Evolutionary conservation across 495 filamentous ascomycete species (phyloP).

Genomic region (Xylaria flabelliformis): DNA sequence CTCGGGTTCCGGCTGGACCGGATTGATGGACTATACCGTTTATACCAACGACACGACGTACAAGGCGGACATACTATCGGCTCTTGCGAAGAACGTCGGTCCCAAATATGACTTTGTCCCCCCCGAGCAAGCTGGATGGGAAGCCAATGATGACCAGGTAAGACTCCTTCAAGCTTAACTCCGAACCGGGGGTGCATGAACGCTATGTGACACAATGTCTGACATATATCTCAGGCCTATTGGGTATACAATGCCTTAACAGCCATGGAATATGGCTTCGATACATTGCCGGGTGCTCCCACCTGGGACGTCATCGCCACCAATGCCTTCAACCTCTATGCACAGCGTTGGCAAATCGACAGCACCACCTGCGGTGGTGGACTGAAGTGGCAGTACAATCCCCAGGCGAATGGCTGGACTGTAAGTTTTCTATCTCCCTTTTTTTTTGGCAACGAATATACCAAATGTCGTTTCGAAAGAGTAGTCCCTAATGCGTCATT

Average conservation of each 20-base stretch:
- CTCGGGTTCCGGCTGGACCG: slow-evolving; percentile 74
- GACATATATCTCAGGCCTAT: slow-evolving; percentile 50
- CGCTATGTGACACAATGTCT: slow-evolving; percentile 10
- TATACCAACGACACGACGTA: slow-evolving; percentile 79
- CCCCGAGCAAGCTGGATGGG: slow-evolving; percentile 74
- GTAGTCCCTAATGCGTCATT: background rate
- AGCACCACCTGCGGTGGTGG: slow-evolving; percentile 77
- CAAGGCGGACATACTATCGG: slow-evolving; percentile 70
- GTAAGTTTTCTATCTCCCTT: background rate
- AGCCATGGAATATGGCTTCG: slow-evolving; percentile 76
- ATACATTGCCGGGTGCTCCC: slow-evolving; percentile 44
- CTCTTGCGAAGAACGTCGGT: slow-evolving; percentile 73
- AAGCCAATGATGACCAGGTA: slow-evolving; percentile 85
- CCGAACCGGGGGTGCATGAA: background rate
- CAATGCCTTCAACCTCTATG: slow-evolving; percentile 75
- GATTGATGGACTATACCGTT: slow-evolving; percentile 82
- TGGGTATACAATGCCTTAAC: slow-evolving; percentile 83
- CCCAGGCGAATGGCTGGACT: slow-evolving; percentile 77
- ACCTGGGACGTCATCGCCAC: slow-evolving; percentile 81
- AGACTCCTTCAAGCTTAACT: background rate
- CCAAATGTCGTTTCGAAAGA: background rate
- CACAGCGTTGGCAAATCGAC: slow-evolving; percentile 70
- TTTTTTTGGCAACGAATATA: background rate
- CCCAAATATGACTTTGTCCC: slow-evolving; percentile 76
- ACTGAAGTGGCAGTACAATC: slow-evolving; percentile 82